Conservation (phyloP, 768 basidiomycete species). For the Leccinum longicurvipes region DNA sequence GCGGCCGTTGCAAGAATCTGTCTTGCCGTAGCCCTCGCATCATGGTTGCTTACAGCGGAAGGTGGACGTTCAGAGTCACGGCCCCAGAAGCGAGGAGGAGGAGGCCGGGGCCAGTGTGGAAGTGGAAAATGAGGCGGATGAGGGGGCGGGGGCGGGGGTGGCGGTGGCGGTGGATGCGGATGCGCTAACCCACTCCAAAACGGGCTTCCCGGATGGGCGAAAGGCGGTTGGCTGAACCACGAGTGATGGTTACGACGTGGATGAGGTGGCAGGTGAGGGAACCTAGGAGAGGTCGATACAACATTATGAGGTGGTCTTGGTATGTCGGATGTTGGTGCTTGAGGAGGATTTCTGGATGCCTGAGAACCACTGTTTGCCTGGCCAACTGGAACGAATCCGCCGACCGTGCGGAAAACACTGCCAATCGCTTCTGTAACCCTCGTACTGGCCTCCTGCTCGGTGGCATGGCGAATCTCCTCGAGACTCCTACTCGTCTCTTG, state of each 20-base stretch:
- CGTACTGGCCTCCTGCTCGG: constrained; percentile 65
- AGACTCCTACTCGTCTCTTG: constrained; percentile 38
- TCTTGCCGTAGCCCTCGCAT: constrained; percentile 9
- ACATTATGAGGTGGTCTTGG: constrained; percentile 6
- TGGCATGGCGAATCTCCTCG: constrained; percentile 41
- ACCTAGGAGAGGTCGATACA: constrained; percentile 13
- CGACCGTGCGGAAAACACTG: constrained; percentile 55
- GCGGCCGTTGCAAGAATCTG: constrained; percentile 18
- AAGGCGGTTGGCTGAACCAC: constrained; percentile 22
- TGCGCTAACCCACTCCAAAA: constrained; percentile 21
- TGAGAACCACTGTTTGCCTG: constrained; percentile 6
- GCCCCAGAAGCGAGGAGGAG: constrained; percentile 21
- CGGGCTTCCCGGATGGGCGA: constrained; percentile 4
- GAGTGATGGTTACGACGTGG: constrained; percentile 22
- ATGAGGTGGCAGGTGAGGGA: constrained; percentile 16
- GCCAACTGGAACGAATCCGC: constrained; percentile 27
- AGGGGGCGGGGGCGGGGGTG: constrained; percentile 12
- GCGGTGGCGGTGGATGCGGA: constrained; percentile 21
- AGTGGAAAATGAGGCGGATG: constrained; percentile 6
- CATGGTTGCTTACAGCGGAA: neutral
- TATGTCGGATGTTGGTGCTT: neutral
- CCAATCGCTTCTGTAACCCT: constrained; percentile 63
- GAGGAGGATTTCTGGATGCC: neutral
- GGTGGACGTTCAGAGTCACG: constrained; percentile 2
- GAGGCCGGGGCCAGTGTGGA: constrained; percentile 26